Evolutionary conservation across 2,329 filamentous ascomycete genomes (phyloP), one percentile per base, ranked within the genome.

Genomic region (Biscogniauxia marginata): DNA sequence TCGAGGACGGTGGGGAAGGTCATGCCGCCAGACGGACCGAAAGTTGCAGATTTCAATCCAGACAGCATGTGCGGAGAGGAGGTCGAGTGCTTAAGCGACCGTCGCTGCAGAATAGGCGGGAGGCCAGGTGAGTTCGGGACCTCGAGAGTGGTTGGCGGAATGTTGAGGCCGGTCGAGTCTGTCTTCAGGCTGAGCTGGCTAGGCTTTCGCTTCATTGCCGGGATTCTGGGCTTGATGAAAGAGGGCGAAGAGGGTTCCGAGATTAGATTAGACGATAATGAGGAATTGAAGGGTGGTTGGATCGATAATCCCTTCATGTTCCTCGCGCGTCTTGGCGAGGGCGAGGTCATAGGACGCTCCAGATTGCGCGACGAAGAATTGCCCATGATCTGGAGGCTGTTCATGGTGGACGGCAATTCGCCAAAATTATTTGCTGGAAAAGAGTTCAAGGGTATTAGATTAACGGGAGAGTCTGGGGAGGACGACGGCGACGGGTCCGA

Each of bases 401-500:
- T 76, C 77, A 79, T 78, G 52, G 63, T 70, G 18, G 74, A 72
- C 3, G 75, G 68, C 53, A 79, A 67, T 49, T 73, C 72, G 56
- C 77, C 78, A 61, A 87, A 86, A 3, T 78, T 79, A 6, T 85
- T 84, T 4, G 83, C 81, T 1, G 86, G 80, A 65, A 89, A 91
- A 13, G 86, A 85, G 49, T 84, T 85, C 46, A 91, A 79, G 3
- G 90, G 86, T 54, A 88, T 83, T 54, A 92, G 79, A 55, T 89
- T 88, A 53, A 89, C 79, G 1, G 92, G 91, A 2, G 95, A 97
- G 73, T 97, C 93, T 7, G 93, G 93, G 1, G 93, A 97, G 20
- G 93, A 91, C 52, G 89, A 93, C 3, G 95, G 92, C 4, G 93
- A 97, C 7, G 91, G 88, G 66, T 98, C 93, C 24, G 93, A 93